phyloP scores from a whole-genome alignment of 176 grass and related monocot species.

The Cenchrus purpureus region DNA sequence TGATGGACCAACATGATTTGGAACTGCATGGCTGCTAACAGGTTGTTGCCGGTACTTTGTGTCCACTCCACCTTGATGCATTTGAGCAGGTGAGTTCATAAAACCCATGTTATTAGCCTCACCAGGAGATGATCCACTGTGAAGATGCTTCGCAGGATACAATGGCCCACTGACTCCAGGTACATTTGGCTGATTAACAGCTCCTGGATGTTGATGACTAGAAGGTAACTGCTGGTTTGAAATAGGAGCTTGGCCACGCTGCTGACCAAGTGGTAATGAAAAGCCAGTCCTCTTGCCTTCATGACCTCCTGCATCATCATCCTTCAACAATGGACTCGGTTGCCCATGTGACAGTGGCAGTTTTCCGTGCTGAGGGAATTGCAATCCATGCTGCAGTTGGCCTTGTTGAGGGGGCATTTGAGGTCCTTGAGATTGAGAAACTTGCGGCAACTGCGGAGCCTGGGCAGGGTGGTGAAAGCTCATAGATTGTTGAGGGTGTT shows the following conservation, averaged over 20 bases:
- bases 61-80: constrained; percentile 46
- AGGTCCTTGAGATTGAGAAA: constrained; percentile 53
- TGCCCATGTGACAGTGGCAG: constrained; percentile 51
- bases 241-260: constrained; percentile 44
- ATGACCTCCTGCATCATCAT: constrained; percentile 42
- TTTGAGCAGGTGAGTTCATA: constrained; percentile 50
- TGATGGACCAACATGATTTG: constrained; percentile 55
- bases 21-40: constrained; percentile 38
- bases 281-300: constrained; percentile 58
- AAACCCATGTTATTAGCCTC: constrained; percentile 42
- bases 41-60: constrained; percentile 54
- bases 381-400: constrained; percentile 51
- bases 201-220: constrained; percentile 56
- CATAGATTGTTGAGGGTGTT: constrained; percentile 50
- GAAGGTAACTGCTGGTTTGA: constrained; percentile 47
- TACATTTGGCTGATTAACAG: constrained; percentile 47
- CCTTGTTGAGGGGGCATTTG: constrained; percentile 49
- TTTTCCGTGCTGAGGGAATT: constrained; percentile 50
- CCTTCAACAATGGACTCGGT: constrained; percentile 44
- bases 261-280: constrained; percentile 58
- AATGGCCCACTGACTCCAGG: constrained; percentile 37
- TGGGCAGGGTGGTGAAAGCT: constrained; percentile 54
- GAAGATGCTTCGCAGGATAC: constrained; percentile 52
- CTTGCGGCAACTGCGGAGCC: constrained; percentile 30
- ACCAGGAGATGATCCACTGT: constrained; percentile 49